These are phyloP conservation scores for Combretum micranthum DNA, from an alignment of 345 rosid species.

Conservation along the genomic window DNA sequence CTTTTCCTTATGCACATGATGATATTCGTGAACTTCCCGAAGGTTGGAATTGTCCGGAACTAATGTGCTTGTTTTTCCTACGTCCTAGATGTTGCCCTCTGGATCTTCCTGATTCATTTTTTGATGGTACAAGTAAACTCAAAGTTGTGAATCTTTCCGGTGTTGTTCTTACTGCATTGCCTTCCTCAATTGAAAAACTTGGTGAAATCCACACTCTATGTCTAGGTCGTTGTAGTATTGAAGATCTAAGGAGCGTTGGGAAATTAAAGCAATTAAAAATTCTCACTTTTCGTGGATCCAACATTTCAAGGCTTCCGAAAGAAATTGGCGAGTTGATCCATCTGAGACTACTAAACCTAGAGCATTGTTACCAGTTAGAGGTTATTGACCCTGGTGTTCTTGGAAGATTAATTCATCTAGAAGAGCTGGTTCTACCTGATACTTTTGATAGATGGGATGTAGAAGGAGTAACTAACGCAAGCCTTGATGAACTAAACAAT, in stretches of 20 bases:
- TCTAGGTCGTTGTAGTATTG: neutral
- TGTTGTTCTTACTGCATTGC: constrained; percentile 2
- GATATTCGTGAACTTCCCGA: no score
- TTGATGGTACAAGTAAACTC: no score
- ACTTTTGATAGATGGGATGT: constrained; percentile 16
- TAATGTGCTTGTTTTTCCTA: no score
- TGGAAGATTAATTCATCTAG: constrained; percentile 7
- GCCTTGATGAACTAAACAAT: constrained; percentile 12
- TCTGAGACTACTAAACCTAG: constrained; percentile 16
- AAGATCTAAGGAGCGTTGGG: constrained; percentile 2
- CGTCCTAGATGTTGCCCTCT: no score
- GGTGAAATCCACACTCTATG: constrained; percentile 13
- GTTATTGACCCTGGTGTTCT: constrained; percentile 14
- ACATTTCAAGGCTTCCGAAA: constrained; percentile 8
- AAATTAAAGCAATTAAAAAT: constrained; percentile 5
- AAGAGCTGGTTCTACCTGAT: constrained; percentile 13
- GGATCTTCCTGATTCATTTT: no score
- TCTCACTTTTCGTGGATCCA: constrained; percentile 1
- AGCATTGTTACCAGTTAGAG: constrained; percentile 5
- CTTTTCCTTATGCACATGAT: no score
- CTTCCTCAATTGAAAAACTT: constrained; percentile 8
- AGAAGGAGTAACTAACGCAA: constrained; percentile 8
- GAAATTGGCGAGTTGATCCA: constrained; percentile 13
- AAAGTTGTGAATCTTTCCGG: no score
- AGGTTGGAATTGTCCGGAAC: no score